Conservation (phyloP, 2,329 filamentous ascomycete genomes). For the Paradendryphiella salina region DNA sequence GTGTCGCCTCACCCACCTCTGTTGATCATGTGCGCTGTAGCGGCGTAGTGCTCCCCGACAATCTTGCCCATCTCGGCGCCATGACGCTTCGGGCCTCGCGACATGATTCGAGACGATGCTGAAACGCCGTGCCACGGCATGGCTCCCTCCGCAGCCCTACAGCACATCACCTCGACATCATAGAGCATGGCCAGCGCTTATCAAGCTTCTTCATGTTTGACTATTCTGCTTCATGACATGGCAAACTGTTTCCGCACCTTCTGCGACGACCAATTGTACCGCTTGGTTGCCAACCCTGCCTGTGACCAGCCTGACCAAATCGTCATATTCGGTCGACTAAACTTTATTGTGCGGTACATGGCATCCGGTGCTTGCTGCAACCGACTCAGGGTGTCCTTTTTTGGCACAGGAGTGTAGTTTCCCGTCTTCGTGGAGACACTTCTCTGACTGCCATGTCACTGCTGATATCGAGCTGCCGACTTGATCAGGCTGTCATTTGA, state of each 20-base stretch:
- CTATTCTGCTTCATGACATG: slow-evolving; percentile 21
- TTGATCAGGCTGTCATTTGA: too few relatives aligned
- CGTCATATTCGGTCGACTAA: neutral
- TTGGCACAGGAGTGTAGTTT: neutral
- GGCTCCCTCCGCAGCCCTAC: slow-evolving; percentile 21
- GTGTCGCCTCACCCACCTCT: too few relatives aligned
- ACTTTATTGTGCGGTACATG: slow-evolving; percentile 6
- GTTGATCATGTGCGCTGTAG: slow-evolving; percentile 1
- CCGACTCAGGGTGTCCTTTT: neutral
- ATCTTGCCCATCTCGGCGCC: slow-evolving; percentile 3
- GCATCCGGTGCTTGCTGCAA: slow-evolving; percentile 2
- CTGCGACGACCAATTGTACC: slow-evolving; percentile 5
- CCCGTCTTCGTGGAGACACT: neutral
- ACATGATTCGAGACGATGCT: slow-evolving; percentile 33
- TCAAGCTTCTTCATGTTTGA: slow-evolving; percentile 12
- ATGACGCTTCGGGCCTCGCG: slow-evolving; percentile 12
- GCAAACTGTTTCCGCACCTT: slow-evolving; percentile 16
- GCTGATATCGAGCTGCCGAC: neutral
- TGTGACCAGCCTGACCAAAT: neutral
- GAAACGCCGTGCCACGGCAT: slow-evolving; percentile 35
- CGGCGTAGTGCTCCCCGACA: slow-evolving; percentile 10
- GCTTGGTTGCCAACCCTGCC: neutral
- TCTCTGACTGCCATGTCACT: too few relatives aligned
- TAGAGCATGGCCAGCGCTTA: slow-evolving; percentile 18
- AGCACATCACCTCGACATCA: slow-evolving; percentile 22